phyloP scores from a whole-genome alignment of 441 rosid genomes.

The Raphanus hybrid region DNA sequence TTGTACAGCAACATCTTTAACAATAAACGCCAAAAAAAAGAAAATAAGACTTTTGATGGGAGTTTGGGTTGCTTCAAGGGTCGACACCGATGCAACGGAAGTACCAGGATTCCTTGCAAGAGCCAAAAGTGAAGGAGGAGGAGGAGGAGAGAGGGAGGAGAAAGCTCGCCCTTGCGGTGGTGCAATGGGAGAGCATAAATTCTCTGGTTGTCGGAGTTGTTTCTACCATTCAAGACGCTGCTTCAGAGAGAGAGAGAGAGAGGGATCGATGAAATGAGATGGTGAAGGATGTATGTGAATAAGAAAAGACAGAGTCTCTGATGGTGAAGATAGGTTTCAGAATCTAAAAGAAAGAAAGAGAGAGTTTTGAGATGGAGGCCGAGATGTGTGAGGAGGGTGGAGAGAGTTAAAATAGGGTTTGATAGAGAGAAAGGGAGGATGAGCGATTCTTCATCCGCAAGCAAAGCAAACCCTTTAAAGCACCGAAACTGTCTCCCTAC shows the following conservation, averaged over 20 bases:
- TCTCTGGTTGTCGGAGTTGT: constrained; percentile 48
- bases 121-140: constrained; percentile 69
- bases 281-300: background rate
- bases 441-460: constrained; percentile 36
- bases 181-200: constrained; percentile 83
- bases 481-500: constrained; percentile 29
- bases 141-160: constrained; percentile 36
- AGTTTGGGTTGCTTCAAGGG: constrained; percentile 52
- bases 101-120: constrained; percentile 94
- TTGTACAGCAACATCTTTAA: constrained; percentile 51
- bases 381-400: background rate
- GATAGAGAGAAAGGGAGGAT: constrained; percentile 1
- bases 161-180: constrained; percentile 73
- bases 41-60: background rate
- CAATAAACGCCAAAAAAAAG: background rate
- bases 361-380: background rate
- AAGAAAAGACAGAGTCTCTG: background rate
- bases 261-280: background rate
- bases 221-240: constrained; percentile 89
- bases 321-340: background rate
- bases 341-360: background rate
- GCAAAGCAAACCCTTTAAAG: constrained; percentile 31
- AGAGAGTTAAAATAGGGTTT: constrained; percentile 17
- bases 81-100: constrained; percentile 88
- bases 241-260: background rate